Evolutionary conservation across 441 rosid species (phyloP), one percentile per base, ranked within the genome.

Genomic region (Gossypium trilobum): DNA sequence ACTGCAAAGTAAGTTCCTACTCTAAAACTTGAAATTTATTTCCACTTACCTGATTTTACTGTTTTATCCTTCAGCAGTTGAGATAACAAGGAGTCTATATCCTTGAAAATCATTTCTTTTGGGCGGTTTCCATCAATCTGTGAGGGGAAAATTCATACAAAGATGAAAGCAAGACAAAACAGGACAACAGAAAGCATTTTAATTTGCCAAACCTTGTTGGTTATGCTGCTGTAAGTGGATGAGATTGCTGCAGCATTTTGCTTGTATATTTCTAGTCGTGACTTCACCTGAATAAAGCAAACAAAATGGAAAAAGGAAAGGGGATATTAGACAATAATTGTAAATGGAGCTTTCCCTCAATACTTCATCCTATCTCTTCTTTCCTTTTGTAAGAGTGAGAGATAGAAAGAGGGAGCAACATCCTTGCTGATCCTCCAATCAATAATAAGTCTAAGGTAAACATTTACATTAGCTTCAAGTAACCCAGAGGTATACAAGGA

Each of bases 111-210:
- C 14, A 70, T 79, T 58, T 90, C 96, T 83, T 88, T 91, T 19
- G 88, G 64, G 48, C 82, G 89, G 79, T 80, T 94, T 74, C 95
- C 97, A 84, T 90, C 89, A 71, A 90, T 82, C 97, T 94, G 88
- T 73, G 29, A 23, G 61, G 29, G 65, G 66, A 9, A 50, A 48
- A 60, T 20, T 20, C 66, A 61, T 68, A 46, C 39, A 16, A 50
- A 61, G 33, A 25, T 5, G 71, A 19, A 31, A 7, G 68, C 71
- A 31, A 5, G 27, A 14, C 36, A 48, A 71, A 71, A 46, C 46
- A 64, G 52, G 48, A 54, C 17, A 4, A 22, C 59, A 31, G 16
- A 61, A 54, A 57, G 29, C 36, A 65, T 31, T 73, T 31, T 46
- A 10, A 42, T 74, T 54, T 48, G 56, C 33, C 71, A 75, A 63